These are phyloP conservation scores for Cystobasidium slooffiae DNA, from an alignment of 1,284 basidiomycete genomes.

Conservation along the genomic window DNA sequence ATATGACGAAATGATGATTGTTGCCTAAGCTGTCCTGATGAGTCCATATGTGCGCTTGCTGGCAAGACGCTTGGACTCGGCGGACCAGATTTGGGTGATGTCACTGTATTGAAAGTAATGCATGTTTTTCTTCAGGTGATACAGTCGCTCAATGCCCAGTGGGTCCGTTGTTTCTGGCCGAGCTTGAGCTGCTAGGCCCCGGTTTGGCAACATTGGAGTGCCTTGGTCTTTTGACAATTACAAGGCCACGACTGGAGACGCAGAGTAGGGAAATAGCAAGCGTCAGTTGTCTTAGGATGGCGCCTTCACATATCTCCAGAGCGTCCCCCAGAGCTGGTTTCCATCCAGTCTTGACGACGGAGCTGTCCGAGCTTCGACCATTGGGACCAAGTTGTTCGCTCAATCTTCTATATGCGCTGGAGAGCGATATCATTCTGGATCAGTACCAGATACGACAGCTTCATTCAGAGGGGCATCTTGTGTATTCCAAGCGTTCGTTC, in stretches of 20 bases:
- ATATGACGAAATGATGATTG: too few relatives aligned
- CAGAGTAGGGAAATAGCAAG: not conserved
- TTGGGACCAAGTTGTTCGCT: constrained; percentile 44
- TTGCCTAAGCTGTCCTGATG: too few relatives aligned
- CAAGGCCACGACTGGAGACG: not conserved
- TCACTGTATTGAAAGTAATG: too few relatives aligned
- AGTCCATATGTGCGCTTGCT: too few relatives aligned
- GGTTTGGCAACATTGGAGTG: too few relatives aligned
- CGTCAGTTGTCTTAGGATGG: not conserved
- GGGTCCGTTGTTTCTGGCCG: too few relatives aligned
- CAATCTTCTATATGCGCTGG: constrained; percentile 40
- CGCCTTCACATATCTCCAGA: not conserved
- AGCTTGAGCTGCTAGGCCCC: too few relatives aligned
- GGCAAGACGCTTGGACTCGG: too few relatives aligned
- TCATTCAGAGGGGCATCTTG: constrained; percentile 45
- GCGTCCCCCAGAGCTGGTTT: constrained; percentile 28
- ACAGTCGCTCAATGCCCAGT: too few relatives aligned
- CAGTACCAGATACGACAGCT: constrained; percentile 48
- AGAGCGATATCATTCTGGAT: constrained; percentile 47
- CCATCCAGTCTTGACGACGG: constrained; percentile 45
- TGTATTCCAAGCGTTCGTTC: constrained; percentile 5
- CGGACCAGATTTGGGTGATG: too few relatives aligned
- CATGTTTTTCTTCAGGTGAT: too few relatives aligned
- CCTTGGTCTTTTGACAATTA: too few relatives aligned
- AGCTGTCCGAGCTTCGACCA: constrained; percentile 26